Base-by-base conservation (phyloP, 2,329 filamentous ascomycete species). In the Talaromyces sp. region DNA sequence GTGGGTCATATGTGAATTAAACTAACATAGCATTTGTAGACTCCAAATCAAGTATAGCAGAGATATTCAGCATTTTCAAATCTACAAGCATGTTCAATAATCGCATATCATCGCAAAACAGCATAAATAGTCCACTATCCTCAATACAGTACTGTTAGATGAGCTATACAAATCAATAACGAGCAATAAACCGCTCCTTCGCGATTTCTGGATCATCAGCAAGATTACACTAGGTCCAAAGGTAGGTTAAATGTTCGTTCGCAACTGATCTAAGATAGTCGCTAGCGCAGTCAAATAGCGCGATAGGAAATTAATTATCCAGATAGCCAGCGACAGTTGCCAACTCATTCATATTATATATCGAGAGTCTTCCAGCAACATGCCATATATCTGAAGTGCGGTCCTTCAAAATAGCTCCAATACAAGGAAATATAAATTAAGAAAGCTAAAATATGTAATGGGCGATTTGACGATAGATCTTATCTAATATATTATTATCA, bases 1-100 rank as follows among this genome's bases (percentile, higher is more conserved):
- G 78, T 60, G 73, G 72, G 33, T 78, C 77, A 63, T 75, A 75
- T 1, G 74, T 62, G 67, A 77, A 80, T 66, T 81, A 73, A 3
- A 73, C 72, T 1, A 78, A 79, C 74, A 79, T 76, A 58, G 70
- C 69, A 66, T 82, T 79, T 52, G 78, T 79, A 50, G 79, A 81
- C 69, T 80, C 78, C 7, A 64, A 73, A 72, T 82, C 78, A 61
- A 81, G 65, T 17, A 81, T 67, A 2, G 77, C 77, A 0, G 69
- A 79, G 56, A 81, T 79, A 33, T 60, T 6, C 78, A 63, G 49
- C 35, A 17, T 63, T 47, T 63, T 37, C 27, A 15, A 35, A 6
- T 63, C 37, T 54, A 63, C 39, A 63, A 63, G 61, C 22, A 63
- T 56, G 11, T 63, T 63, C 15, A 27, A 79, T 64, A 76, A 75